phyloP scores from a whole-genome alignment of 2,329 filamentous ascomycete species.

The Lasiodiplodia citricola region DNA sequence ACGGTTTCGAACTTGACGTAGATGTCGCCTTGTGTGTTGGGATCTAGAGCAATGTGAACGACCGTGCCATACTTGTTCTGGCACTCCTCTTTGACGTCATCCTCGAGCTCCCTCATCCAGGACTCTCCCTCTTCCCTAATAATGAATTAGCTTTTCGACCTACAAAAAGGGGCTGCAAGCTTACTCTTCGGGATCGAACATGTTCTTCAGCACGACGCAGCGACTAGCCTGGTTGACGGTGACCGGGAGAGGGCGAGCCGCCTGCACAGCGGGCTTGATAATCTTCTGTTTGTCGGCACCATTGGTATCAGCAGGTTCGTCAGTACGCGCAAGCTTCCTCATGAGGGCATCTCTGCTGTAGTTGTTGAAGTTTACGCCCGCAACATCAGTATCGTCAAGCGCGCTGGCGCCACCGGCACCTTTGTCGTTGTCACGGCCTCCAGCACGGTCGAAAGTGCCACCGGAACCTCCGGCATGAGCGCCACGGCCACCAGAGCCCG shows the following conservation, averaged over 20 bases:
- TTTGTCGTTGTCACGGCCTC: conserved; percentile 88
- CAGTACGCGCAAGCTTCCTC: conserved; percentile 95
- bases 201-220: conserved; percentile 92
- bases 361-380: conserved; percentile 99
- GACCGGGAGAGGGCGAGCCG: conserved; percentile 71
- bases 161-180: conserved; percentile 46
- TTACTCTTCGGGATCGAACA: conserved; percentile 92
- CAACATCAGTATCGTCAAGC: conserved; percentile 95
- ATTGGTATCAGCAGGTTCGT: conserved; percentile 73
- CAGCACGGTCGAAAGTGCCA: conserved; percentile 85
- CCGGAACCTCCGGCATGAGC: conserved; percentile 74
- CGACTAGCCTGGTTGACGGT: conserved; percentile 89
- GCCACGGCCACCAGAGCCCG: conserved; percentile 85
- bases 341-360: conserved; percentile 98
- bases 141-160: conserved; percentile 41
- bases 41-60: conserved; percentile 94
- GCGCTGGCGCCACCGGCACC: conserved; percentile 86
- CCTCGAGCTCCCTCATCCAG: conserved; percentile 93
- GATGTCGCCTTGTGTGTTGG: conserved; percentile 92
- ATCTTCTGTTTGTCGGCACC: conserved; percentile 69
- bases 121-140: conserved; percentile 79
- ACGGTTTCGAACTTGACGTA: conserved; percentile 98
- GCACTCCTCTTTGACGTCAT: conserved; percentile 91
- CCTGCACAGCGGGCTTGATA: conserved; percentile 78
- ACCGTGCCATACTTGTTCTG: conserved; percentile 96